These are phyloP conservation scores for Grigorovia yakushimaensis DNA, from an alignment of 805 yeast genomes.

Conservation along the genomic window DNA sequence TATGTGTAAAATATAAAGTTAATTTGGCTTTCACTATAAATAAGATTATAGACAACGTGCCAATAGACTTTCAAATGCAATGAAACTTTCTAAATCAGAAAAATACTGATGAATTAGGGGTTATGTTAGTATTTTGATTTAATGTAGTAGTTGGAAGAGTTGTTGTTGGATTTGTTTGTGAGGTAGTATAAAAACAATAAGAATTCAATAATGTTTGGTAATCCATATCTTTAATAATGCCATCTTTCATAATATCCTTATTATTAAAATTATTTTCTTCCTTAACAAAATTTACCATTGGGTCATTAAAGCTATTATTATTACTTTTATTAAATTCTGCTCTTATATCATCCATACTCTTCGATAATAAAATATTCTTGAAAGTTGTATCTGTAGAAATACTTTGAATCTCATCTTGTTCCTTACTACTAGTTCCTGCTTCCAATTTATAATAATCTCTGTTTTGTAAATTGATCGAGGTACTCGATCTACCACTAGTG, in stretches of 20 bases:
- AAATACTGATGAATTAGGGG: background rate
- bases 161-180: conserved; percentile 1
- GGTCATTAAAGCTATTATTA: background rate
- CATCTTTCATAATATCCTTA: background rate
- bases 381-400: conserved; percentile 14
- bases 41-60: too few species aligned
- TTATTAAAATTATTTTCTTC: conserved; percentile 8
- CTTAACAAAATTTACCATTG: background rate
- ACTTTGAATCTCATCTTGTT: conserved; percentile 7
- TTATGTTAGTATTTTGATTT: background rate
- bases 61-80: background rate
- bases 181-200: conserved; percentile 19
- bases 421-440: background rate
- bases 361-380: conserved; percentile 3
- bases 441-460: background rate
- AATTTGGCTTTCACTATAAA: too few species aligned
- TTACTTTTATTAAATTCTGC: background rate
- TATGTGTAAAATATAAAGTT: too few species aligned
- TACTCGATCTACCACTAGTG: too few species aligned
- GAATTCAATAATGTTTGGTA: conserved; percentile 21
- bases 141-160: background rate
- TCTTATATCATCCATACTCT: background rate
- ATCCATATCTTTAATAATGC: conserved; percentile 11
- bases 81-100: background rate
- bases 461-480: background rate